Base-by-base conservation (phyloP, 805 yeast genomes). In the Metahyphopichia silvanorum region DNA sequence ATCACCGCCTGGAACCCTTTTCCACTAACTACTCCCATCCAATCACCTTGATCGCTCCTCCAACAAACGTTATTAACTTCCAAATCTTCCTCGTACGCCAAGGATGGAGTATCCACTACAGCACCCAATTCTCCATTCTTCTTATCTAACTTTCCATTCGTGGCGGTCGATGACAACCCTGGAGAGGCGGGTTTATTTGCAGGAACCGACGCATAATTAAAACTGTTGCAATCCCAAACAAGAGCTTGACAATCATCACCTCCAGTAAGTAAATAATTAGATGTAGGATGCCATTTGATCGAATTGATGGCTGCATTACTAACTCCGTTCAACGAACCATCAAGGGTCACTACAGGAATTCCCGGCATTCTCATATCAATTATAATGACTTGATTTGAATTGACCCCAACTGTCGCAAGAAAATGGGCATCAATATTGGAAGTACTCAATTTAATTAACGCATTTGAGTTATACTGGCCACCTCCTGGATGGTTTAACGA, bases 291-390 rank as follows among this genome's bases (percentile, higher is more conserved):
- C 97, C 97, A 91, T 32, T 70, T 60, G 12, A 89, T 73, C 41
- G 79, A 69, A 51, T 91, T 91, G 16, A 91, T 75, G 1, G 83
- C 68, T 0, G 79, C 77, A 17, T 61, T 49, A 53, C 82, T 94
- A 12, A 42, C 30, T 3, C 71, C 70, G 5, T 63, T 69, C 16
- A 62, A 45, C 19, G 66, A 63, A 11, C 82, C 89, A 21, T 78
- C 77, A 25, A 91, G 65, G 0, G 75, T 72, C n/a, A 74, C 58
- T 1, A 83, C 69, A 0, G 98, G 96, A 2, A 78, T 55, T 3
- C 96, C 95, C 0, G 97, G 96, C 53, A 81, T 78, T 39, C 98
- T 70, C 66, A 89, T 75, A 56, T 91, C 98, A 35, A 93, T 67
- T 9, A 91, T 67, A 16, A 79, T 65, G 4, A 88, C 76, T 33